Percentiles rank a stretch among this genome's conserved stretches.
Evolutionary conservation across 495 filamentous ascomycete genomes (phyloP).

Genomic region (Neurospora cerealis): DNA sequence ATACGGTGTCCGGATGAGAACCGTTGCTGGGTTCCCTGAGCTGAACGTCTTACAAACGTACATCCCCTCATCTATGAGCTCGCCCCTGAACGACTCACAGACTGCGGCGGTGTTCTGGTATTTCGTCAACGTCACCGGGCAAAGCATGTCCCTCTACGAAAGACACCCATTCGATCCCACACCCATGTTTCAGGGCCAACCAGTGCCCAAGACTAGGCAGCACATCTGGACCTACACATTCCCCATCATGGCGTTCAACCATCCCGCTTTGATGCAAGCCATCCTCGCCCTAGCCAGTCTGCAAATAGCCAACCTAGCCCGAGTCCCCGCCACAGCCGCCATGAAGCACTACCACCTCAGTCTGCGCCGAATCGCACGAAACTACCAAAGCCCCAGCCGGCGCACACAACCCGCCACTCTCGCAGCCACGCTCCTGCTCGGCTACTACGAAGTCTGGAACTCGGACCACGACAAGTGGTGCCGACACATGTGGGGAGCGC

Average conservation of each 20-base stretch:
- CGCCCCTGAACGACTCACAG: conserved; percentile 71
- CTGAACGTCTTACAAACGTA: conserved; percentile 70
- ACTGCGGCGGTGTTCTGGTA: conserved; percentile 86
- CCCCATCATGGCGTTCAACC: conserved; percentile 71
- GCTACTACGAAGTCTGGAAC: conserved; percentile 89
- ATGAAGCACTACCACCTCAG: conserved; percentile 88
- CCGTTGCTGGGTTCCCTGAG: conserved; percentile 30
- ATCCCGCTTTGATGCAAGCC: conserved; percentile 79
- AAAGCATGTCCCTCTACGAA: conserved; percentile 80
- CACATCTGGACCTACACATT: conserved; percentile 81
- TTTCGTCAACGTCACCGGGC: conserved; percentile 84
- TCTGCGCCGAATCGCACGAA: conserved; percentile 62
- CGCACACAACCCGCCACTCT: conserved; percentile 75
- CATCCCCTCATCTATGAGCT: conserved; percentile 59
- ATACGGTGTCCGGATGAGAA: conserved; percentile 29
- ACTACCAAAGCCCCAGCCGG: conserved; percentile 57
- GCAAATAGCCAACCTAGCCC: conserved; percentile 78
- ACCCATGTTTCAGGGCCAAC: conserved; percentile 52
- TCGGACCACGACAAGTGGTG: conserved; percentile 96
- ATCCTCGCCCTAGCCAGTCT: conserved; percentile 83
- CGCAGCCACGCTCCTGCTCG: conserved; percentile 78
- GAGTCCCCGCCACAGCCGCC: conserved; percentile 61
- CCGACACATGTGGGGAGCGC: conserved; percentile 76
- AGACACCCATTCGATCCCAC: conserved; percentile 71
- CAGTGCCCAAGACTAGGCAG: conserved; percentile 59